These are phyloP conservation scores for Acacia confusa DNA, from an alignment of 306 rosid species.

Conservation along the genomic window DNA sequence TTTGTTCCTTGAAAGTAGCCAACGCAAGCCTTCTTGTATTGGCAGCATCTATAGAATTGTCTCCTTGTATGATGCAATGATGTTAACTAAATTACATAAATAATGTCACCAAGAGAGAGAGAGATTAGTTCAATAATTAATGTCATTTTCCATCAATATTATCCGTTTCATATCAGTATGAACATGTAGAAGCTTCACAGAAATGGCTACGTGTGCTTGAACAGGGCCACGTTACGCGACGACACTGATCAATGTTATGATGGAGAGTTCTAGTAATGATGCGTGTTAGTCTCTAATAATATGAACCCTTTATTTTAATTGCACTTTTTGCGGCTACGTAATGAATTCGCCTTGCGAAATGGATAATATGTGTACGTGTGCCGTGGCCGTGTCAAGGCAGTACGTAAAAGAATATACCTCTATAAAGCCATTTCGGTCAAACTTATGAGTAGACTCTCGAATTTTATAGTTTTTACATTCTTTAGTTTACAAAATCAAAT, in stretches of 20 bases:
- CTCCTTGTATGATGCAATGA: not conserved
- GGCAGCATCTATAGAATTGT: not conserved
- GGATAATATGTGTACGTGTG: not conserved
- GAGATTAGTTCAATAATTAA: not conserved
- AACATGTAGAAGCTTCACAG: not conserved
- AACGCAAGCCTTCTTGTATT: not conserved
- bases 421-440: too few relatives aligned
- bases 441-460: too few relatives aligned
- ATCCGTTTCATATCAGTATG: not conserved
- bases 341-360: not conserved
- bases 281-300: not conserved
- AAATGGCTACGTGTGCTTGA: not conserved
- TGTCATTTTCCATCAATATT: not conserved
- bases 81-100: not conserved
- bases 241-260: not conserved
- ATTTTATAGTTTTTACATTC: too few relatives aligned
- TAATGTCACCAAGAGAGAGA: not conserved
- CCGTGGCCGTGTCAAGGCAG: not conserved
- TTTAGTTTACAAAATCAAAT: too few relatives aligned
- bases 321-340: not conserved
- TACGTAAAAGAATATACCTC: not conserved
- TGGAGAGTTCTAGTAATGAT: not conserved
- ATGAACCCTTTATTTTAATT: not conserved
- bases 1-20: not conserved
- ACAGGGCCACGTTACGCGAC: not conserved